These are phyloP conservation scores for Gryganskiella cystojenkinii DNA, from an alignment of 192 early-diverging fungal genomes.

Conservation along the genomic window DNA sequence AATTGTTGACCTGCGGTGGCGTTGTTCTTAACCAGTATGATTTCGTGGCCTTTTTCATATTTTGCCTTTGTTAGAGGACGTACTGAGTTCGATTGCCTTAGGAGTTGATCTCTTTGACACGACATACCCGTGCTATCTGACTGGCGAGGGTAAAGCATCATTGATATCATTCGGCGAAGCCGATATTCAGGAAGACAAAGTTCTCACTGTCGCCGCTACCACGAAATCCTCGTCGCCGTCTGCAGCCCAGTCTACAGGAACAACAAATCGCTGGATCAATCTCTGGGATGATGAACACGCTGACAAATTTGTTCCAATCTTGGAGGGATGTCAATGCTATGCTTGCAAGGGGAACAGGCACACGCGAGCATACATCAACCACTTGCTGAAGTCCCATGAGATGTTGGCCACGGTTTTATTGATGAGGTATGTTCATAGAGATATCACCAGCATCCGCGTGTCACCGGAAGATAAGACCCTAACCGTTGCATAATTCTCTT, in stretches of 20 bases:
- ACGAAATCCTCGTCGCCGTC: not conserved
- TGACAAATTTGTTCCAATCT: constrained; percentile 70
- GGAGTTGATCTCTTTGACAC: constrained; percentile 83
- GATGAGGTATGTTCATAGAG: constrained; percentile 61
- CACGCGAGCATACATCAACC: constrained; percentile 79
- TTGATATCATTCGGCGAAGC: constrained; percentile 58
- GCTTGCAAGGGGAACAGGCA: constrained; percentile 65
- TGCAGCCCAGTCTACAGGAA: too few relatives aligned
- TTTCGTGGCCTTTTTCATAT: too few relatives aligned
- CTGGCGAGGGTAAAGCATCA: constrained; percentile 75
- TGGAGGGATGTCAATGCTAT: constrained; percentile 69
- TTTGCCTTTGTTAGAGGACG: constrained; percentile 57
- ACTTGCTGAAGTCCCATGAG: constrained; percentile 76
- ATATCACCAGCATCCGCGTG: too few relatives aligned
- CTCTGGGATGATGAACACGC: constrained; percentile 66
- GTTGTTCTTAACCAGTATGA: too few relatives aligned
- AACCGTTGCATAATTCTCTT: too few relatives aligned
- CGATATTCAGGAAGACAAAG: too few relatives aligned
- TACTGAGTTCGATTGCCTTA: constrained; percentile 57
- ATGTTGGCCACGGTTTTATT: constrained; percentile 82
- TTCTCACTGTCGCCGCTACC: not conserved
- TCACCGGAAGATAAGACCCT: too few relatives aligned
- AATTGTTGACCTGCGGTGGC: not conserved
- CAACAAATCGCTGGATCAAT: constrained; percentile 54
- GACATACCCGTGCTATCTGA: constrained; percentile 69